A percentile compares a stretch with the other conserved stretches of the same genome.
Evolutionary conservation across 192 early-diverging fungal genomes (phyloP).

Genomic region (Coemansia sp.): DNA sequence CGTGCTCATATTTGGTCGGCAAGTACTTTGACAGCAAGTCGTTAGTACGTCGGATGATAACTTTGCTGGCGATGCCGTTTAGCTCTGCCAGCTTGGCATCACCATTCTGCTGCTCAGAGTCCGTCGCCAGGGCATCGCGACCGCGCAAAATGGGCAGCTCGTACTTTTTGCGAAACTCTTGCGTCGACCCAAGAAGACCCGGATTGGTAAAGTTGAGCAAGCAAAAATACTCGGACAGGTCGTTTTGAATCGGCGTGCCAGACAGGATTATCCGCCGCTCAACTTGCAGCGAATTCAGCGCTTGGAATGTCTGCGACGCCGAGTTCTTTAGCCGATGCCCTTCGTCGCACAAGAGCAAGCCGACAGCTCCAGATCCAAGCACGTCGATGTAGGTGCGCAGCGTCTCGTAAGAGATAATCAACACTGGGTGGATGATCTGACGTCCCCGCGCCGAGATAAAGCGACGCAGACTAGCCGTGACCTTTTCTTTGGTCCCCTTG

Average conservation of each 20-base stretch:
- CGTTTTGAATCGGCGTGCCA: constrained; percentile 95
- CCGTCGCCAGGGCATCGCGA: constrained; percentile 85
- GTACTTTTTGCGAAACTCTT: constrained; percentile 90
- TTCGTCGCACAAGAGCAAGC: constrained; percentile 95
- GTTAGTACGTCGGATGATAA: constrained; percentile 97
- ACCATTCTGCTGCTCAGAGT: constrained; percentile 71
- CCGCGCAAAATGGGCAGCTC: constrained; percentile 94
- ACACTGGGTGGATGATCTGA: constrained; percentile 81
- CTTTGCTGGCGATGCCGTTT: constrained; percentile 82
- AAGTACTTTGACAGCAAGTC: constrained; percentile 96
- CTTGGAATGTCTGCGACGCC: constrained; percentile 77
- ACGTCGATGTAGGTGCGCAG: constrained; percentile 77
- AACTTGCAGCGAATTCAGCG: constrained; percentile 82
- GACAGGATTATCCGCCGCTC: constrained; percentile 91
- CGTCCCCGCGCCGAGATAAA: constrained; percentile 86
- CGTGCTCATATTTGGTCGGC: constrained; percentile 96
- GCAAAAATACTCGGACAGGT: constrained; percentile 90
- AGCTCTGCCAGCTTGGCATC: constrained; percentile 87
- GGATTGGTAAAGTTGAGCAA: constrained; percentile 96
- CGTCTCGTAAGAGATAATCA: constrained; percentile 98
- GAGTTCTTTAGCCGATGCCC: constrained; percentile 95
- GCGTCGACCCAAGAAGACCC: constrained; percentile 79
- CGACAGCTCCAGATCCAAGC: constrained; percentile 80
- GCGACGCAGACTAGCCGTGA: constrained; percentile 68
- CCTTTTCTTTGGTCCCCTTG: constrained; percentile 86